Percentiles rank a stretch among this genome's conserved stretches.
Evolutionary conservation across 192 early-diverging fungal species (phyloP).

Genomic region (Mortierella antarctica): DNA sequence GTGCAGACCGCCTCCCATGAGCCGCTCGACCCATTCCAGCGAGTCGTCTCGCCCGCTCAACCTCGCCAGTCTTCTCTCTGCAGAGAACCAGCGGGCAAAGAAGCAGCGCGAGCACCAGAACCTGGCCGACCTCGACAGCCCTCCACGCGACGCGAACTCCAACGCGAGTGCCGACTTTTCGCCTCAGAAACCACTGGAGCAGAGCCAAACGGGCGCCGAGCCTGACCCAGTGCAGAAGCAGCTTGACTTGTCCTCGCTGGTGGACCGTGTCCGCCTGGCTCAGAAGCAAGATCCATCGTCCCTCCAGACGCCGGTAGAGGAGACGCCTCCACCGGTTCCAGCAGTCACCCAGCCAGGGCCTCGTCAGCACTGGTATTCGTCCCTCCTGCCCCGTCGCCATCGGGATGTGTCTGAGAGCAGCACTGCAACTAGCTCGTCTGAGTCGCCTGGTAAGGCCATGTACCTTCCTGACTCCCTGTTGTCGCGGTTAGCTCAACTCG

Average conservation of each 20-base stretch:
- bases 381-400: conserved; percentile 7
- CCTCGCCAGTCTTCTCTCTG: conserved; percentile 1
- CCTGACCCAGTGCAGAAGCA: conserved; percentile 11
- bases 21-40: conserved; percentile 6
- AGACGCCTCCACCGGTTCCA: not conserved
- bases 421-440: not conserved
- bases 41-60: conserved; percentile 24
- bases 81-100: not conserved
- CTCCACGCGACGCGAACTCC: not conserved
- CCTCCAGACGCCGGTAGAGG: not conserved
- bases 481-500: not conserved
- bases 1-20: not conserved
- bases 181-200: not conserved
- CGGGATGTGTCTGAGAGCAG: conserved; percentile 6
- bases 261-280: conserved; percentile 22
- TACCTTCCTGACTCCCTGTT: not conserved
- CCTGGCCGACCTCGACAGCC: not conserved
- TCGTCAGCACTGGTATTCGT: conserved; percentile 28
- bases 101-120: conserved; percentile 8
- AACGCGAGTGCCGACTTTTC: not conserved
- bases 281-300: conserved; percentile 17
- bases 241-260: conserved; percentile 11
- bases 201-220: conserved; percentile 2
- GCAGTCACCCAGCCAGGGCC: not conserved
- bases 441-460: not conserved